Percentiles rank a stretch among this genome's conserved stretches.
phyloP scores from a whole-genome alignment of 2,329 filamentous ascomycete species.

The Penicillium sp. region DNA sequence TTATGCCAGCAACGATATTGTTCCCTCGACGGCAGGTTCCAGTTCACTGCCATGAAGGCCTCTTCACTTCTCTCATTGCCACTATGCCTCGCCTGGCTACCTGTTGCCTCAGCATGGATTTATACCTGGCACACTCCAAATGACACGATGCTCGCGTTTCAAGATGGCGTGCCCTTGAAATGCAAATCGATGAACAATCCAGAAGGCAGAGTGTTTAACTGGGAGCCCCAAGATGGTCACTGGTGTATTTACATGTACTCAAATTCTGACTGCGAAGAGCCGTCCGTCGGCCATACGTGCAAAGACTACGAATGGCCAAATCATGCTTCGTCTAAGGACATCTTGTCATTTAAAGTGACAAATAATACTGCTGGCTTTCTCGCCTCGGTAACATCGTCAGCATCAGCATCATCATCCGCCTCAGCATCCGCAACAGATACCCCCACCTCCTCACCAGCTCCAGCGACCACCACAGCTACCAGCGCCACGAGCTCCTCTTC shows the following conservation, averaged over 20 bases:
- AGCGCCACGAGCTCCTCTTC: too few relatives aligned
- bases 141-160: not conserved
- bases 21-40: not conserved
- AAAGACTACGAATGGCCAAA: not conserved
- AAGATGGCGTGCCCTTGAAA: not conserved
- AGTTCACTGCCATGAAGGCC: not conserved
- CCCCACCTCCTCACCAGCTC: not conserved
- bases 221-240: conserved; percentile 1
- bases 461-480: not conserved
- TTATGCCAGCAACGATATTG: not conserved
- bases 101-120: not conserved
- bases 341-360: not conserved
- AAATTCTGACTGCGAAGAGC: not conserved
- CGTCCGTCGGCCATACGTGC: not conserved
- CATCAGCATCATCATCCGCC: not conserved
- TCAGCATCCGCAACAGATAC: not conserved
- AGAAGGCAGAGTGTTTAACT: not conserved
- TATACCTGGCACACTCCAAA: not conserved
- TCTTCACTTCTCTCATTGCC: not conserved
- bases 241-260: conserved; percentile 3
- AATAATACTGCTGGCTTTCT: not conserved
- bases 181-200: conserved; percentile 1
- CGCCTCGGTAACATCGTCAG: not conserved
- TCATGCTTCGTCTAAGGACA: not conserved
- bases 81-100: not conserved